Evolutionary conservation across 192 early-diverging fungal genomes (phyloP).

Genomic region (Entomortierella chlamydospora): DNA sequence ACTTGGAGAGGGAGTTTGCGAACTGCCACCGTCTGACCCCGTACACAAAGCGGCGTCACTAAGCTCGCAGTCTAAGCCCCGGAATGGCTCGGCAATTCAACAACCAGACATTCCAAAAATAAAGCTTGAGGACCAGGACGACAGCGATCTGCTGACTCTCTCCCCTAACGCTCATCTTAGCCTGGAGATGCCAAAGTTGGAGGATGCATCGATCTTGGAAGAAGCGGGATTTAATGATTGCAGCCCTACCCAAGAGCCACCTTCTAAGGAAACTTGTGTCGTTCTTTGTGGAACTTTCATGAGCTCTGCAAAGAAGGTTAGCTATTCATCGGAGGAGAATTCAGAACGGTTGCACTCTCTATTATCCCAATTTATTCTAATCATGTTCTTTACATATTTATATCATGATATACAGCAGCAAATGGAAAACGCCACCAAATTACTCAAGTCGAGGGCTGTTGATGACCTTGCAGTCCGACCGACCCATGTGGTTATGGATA

Average conservation of each 20-base stretch:
- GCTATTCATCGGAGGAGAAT: neutral
- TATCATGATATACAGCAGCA: constrained; percentile 12
- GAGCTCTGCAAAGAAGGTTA: constrained; percentile 28
- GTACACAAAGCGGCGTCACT: neutral
- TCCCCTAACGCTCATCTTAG: neutral
- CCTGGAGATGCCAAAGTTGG: neutral
- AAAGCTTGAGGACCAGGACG: constrained; percentile 3
- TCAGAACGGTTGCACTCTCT: neutral
- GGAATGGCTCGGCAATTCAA: neutral
- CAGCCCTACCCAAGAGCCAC: constrained; percentile 6
- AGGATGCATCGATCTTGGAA: neutral
- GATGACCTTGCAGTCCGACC: constrained; percentile 15
- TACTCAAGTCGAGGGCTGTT: constrained; percentile 8
- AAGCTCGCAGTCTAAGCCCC: neutral
- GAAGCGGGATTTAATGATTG: neutral
- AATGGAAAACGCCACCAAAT: constrained; percentile 19
- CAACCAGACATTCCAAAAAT: neutral
- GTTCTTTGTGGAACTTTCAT: constrained; percentile 23
- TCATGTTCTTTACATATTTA: neutral
- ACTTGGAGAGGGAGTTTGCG: neutral
- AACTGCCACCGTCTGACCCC: neutral
- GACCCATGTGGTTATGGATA: constrained; percentile 45
- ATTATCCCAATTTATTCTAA: neutral
- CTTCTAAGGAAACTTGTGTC: constrained; percentile 10
- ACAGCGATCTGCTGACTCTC: neutral